Conservation (phyloP, 2,329 filamentous ascomycete genomes). For the Parastagonospora avenae region DNA sequence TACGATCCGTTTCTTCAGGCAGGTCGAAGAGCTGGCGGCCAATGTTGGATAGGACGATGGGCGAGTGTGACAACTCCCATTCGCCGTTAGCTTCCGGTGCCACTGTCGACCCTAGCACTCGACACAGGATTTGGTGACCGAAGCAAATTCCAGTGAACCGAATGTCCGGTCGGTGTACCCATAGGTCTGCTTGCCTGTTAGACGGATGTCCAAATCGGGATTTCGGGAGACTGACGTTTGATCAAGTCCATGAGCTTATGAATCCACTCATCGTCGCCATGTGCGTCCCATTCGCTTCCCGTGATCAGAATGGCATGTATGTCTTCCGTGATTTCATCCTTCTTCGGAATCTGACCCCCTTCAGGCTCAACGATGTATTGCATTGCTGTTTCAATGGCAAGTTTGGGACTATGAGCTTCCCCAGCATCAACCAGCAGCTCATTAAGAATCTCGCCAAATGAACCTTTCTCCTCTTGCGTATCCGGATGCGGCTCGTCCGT, state of each 20-base stretch:
- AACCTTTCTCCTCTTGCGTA: constrained; percentile 56
- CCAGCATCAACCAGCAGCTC: constrained; percentile 59
- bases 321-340: constrained; percentile 54
- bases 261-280: constrained; percentile 54
- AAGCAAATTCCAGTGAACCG: constrained; percentile 57
- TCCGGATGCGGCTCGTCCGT: constrained; percentile 62
- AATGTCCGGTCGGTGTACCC: constrained; percentile 57
- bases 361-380: constrained; percentile 57
- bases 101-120: constrained; percentile 50
- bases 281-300: constrained; percentile 55
- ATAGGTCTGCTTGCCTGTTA: constrained; percentile 49
- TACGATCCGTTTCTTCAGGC: constrained; percentile 30
- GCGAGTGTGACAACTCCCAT: constrained; percentile 55
- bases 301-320: constrained; percentile 54
- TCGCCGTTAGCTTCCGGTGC: constrained; percentile 46
- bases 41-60: constrained; percentile 47
- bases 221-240: constrained; percentile 42
- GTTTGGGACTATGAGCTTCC: constrained; percentile 57
- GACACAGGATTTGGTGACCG: constrained; percentile 55
- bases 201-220: neutral
- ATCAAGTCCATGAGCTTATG: constrained; percentile 52
- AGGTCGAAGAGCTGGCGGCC: constrained; percentile 51
- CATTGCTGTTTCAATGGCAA: constrained; percentile 61
- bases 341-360: constrained; percentile 50
- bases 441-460: constrained; percentile 61